phyloP scores from a whole-genome alignment of 2,329 filamentous ascomycete genomes.

The Fusarium pseudonygamai region DNA sequence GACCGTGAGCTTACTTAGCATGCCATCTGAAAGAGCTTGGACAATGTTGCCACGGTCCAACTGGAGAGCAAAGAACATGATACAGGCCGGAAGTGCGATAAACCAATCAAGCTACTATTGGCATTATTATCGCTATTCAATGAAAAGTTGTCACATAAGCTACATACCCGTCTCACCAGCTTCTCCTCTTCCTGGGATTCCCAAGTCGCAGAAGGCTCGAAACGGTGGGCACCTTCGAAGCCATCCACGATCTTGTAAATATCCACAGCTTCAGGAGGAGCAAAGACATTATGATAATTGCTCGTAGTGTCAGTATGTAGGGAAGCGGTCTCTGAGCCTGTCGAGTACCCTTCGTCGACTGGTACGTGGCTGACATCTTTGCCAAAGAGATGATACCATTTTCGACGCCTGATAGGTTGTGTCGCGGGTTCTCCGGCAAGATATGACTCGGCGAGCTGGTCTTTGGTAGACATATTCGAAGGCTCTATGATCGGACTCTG shows the following conservation, averaged over 20 bases:
- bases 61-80: background rate
- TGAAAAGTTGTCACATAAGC: accelerated
- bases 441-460: background rate
- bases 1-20: background rate
- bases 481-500: background rate
- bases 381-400: background rate
- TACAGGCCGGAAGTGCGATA: background rate
- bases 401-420: background rate
- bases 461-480: background rate
- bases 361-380: background rate
- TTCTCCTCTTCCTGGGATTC: background rate
- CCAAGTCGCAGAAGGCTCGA: background rate
- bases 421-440: no score
- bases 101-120: background rate
- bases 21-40: background rate
- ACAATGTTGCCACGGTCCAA: background rate
- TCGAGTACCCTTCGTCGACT: background rate
- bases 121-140: background rate
- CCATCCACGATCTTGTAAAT: background rate
- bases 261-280: background rate
- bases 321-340: background rate
- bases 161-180: background rate
- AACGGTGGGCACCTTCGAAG: background rate
- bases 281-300: background rate
- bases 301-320: background rate